Evolutionary conservation across 1,139 yeast species (phyloP).

Genomic region (Geotrichum fermentans): DNA sequence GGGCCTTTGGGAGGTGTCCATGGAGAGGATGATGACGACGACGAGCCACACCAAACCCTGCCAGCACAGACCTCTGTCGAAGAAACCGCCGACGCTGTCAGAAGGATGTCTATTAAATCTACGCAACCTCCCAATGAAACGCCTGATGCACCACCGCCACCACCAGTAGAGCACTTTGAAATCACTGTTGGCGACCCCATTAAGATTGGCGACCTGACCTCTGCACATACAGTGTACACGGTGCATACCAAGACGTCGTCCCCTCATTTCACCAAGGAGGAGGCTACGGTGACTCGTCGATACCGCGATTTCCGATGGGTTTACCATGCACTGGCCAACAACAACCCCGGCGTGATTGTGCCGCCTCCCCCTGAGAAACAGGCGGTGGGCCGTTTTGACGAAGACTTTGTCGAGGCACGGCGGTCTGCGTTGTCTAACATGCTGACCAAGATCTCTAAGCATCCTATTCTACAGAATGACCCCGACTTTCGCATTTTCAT

Average conservation of each 20-base stretch:
- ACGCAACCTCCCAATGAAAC: neutral
- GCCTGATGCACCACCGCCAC: neutral
- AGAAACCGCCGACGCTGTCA: neutral
- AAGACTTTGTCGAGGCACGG: constrained; percentile 81
- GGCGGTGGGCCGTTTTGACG: constrained; percentile 82
- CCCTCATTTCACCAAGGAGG: constrained; percentile 38
- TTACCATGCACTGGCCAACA: constrained; percentile 77
- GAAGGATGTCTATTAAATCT: neutral
- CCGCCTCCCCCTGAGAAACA: constrained; percentile 98
- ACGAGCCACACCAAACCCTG: neutral
- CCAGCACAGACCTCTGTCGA: neutral
- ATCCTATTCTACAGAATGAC: constrained; percentile 58
- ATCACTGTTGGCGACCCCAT: constrained; percentile 86
- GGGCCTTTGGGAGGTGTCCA: constrained; percentile 2
- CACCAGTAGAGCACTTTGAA: constrained; percentile 39
- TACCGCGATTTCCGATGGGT: constrained; percentile 84
- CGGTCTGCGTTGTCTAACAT: constrained; percentile 79
- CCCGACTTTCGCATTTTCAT: constrained; percentile 73
- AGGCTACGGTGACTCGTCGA: constrained; percentile 60
- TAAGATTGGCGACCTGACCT: constrained; percentile 85
- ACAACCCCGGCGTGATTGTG: constrained; percentile 83
- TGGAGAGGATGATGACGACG: neutral
- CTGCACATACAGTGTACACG: constrained; percentile 83
- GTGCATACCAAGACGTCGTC: constrained; percentile 56
- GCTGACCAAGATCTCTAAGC: constrained; percentile 64